Base-by-base conservation (phyloP, 108 stramenopile genomes). In the Cyclostephanos tholiformis region DNA sequence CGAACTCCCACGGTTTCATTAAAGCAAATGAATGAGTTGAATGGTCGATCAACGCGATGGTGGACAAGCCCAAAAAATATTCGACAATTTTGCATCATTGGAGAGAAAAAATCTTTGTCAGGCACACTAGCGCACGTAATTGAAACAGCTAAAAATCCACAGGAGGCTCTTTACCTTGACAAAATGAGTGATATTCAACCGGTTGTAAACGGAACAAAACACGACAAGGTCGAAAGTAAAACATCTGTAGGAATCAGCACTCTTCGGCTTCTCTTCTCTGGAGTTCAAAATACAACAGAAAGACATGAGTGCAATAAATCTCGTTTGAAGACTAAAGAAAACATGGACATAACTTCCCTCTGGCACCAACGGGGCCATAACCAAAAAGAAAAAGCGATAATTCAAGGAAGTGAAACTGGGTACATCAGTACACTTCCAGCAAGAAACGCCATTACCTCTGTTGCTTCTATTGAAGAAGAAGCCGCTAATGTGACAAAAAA, bases 31-130 rank as follows among this genome's bases (percentile, higher is more conserved):
- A 65, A 50, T 27, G 65, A 60, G 44, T 53, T 79, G 25, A 36
- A 52, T 35, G 88, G 91, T 72, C 73, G 85, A 58, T 80, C 83
- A 36, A 90, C 90, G 2, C 76, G 90, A 6, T 93, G 90, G 92
- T 53, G 89, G 80, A 82, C 92, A 17, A 85, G 66, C 19, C 55
- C 53, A 3, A 32, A n/a, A 17, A 19, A 48, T 10, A 66, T 35
- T 12, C 30, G 22, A 20, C 55, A 46, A 30, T 22, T 25, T n/a
- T 25, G 26, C 14, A 19, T n/a, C 39, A 55, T 20, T 6, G 70
- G 39, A 20, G 20, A 55, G 41, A 72, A 32, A 6, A 49, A 53
- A 63, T 22, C 60, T 23, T 11, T 19, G 17, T 55, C 52, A 38
- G 20, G 38, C 6, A 48, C 57, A 16, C 29, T 65, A 70, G 70